Evolutionary conservation across 768 basidiomycete species (phyloP).

Genomic region (Naganishia kalamii): DNA sequence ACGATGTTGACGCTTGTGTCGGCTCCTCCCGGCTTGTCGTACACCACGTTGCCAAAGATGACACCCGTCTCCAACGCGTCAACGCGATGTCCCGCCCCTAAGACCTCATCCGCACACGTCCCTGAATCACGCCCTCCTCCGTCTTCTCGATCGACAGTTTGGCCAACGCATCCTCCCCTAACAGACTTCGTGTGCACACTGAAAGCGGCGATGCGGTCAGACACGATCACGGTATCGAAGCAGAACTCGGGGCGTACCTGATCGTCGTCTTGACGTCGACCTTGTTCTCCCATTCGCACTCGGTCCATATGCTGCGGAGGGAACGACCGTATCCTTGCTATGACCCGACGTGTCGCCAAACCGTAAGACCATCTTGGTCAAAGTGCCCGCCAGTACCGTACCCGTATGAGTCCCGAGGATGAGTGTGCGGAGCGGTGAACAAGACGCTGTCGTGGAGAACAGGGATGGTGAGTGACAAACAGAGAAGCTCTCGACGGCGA

Average conservation of each 20-base stretch:
- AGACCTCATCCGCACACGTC: conserved; percentile 90
- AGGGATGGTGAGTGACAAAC: too few relatives aligned
- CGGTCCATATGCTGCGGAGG: conserved; percentile 94
- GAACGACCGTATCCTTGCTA: conserved; percentile 58
- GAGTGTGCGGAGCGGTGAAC: conserved; percentile 84
- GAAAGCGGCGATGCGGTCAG: neutral
- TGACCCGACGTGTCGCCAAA: conserved; percentile 54
- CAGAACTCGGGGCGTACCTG: conserved; percentile 74
- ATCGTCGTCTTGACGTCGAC: conserved; percentile 96
- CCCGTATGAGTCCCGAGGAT: conserved; percentile 93
- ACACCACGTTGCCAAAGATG: conserved; percentile 94
- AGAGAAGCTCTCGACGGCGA: too few relatives aligned
- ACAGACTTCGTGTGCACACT: conserved; percentile 88
- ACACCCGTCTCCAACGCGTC: conserved; percentile 92
- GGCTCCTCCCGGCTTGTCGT: conserved; percentile 80
- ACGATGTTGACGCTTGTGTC: conserved; percentile 70
- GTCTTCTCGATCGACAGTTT: conserved; percentile 88
- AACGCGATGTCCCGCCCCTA: conserved; percentile 97
- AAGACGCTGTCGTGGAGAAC: too few relatives aligned
- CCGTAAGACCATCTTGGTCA: conserved; percentile 88
- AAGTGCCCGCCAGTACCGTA: conserved; percentile 74
- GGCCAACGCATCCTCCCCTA: conserved; percentile 96
- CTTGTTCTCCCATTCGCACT: conserved; percentile 83
- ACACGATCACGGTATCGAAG: neutral
- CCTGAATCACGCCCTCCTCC: conserved; percentile 71